phyloP scores from a whole-genome alignment of 1,284 basidiomycete species.

The Ganoderma boninense region DNA sequence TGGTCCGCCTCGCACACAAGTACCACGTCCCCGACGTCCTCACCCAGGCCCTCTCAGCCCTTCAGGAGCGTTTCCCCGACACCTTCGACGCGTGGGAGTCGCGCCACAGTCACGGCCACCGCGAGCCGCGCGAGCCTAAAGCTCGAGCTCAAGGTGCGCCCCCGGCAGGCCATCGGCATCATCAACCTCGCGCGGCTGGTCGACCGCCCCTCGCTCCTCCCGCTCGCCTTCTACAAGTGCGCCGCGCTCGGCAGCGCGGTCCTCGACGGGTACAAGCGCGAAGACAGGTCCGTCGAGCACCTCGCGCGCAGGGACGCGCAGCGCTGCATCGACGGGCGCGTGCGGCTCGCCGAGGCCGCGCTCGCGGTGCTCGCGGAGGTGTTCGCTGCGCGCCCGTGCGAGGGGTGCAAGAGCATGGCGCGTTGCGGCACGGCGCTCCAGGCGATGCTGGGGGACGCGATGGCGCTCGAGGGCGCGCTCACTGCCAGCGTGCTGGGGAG shows the following conservation, averaged over 20 bases:
- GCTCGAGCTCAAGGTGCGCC: background rate
- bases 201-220: background rate
- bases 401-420: background rate
- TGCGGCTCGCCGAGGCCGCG: background rate
- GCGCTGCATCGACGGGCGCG: background rate
- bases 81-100: constrained; percentile 3
- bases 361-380: background rate
- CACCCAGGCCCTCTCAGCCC: background rate
- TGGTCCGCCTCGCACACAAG: constrained; percentile 3
- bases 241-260: background rate
- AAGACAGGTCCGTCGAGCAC: background rate
- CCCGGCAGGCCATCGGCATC: background rate
- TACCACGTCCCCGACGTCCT: background rate
- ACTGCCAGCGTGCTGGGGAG: background rate
- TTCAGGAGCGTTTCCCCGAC: background rate
- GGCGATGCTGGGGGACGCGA: background rate
- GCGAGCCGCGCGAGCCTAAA: no score
- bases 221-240: background rate
- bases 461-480: background rate
- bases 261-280: background rate
- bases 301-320: background rate
- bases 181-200: background rate
- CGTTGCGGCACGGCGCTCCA: background rate
- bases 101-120: background rate
- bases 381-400: background rate